phyloP scores from a whole-genome alignment of 164 flowering plant genomes.

The Stephania cephalantha region DNA sequence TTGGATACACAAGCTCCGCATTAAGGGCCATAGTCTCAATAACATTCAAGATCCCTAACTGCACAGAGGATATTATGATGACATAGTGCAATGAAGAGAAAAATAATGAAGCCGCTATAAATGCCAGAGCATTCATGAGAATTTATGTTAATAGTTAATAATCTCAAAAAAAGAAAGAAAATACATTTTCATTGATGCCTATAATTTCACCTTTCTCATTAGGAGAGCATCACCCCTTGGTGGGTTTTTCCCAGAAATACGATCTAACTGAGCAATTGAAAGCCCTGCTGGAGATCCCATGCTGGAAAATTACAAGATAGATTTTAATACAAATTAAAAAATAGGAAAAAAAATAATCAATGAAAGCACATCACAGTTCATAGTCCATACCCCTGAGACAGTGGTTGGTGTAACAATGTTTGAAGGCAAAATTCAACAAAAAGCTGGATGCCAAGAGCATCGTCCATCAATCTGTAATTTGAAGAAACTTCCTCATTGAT shows the following conservation, averaged over 20 bases:
- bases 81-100: not conserved
- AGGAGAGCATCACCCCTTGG: conserved; percentile 48
- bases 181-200: not conserved
- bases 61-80: conserved; percentile 17
- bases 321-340: conserved; percentile 1
- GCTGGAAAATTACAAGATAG: conserved; percentile 30
- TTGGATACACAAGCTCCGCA: conserved; percentile 63
- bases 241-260: conserved; percentile 66
- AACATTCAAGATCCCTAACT: conserved; percentile 84
- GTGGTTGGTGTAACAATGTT: conserved; percentile 60
- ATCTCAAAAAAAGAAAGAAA: not conserved
- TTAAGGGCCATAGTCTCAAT: conserved; percentile 66
- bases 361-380: conserved; percentile 3
- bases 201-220: conserved; percentile 54
- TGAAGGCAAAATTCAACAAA: conserved; percentile 88
- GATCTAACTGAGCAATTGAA: conserved; percentile 62
- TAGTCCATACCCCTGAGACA: conserved; percentile 55
- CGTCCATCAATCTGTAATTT: conserved; percentile 43
- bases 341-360: not conserved
- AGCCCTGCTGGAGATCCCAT: conserved; percentile 70
- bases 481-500: conserved; percentile 51
- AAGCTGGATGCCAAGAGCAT: conserved; percentile 42
- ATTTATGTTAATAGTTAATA: not conserved
- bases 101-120: not conserved
- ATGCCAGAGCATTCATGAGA: not conserved